These are phyloP conservation scores for Bodo saltans DNA, from an alignment of 78 protist genomes.

Conservation along the genomic window DNA sequence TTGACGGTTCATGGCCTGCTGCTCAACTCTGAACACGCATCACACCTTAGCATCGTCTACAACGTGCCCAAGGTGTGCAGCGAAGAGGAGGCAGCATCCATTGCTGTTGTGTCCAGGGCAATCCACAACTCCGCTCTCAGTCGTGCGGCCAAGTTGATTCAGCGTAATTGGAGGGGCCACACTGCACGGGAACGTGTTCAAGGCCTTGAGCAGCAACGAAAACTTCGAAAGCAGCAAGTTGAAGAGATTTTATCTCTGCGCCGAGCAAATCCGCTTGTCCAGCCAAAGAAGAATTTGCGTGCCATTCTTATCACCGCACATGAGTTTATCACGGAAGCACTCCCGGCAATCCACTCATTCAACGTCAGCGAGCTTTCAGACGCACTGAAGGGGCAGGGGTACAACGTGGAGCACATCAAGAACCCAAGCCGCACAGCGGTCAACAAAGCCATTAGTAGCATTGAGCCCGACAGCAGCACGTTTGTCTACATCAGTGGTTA, in stretches of 20 bases:
- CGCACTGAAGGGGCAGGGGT: background rate
- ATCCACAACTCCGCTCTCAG: background rate
- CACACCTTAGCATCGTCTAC: background rate
- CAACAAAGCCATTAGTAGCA: background rate
- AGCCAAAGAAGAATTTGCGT: background rate
- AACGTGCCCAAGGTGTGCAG: background rate
- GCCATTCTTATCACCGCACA: background rate
- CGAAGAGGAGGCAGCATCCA: background rate
- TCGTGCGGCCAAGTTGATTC: background rate
- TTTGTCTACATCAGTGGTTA: background rate
- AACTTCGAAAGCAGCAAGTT: background rate
- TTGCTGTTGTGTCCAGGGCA: background rate
- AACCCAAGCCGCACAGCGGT: background rate
- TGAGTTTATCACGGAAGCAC: background rate
- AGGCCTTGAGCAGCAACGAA: background rate
- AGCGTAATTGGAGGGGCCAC: background rate
- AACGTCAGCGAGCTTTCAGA: background rate
- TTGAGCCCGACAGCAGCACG: background rate
- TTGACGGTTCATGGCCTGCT: background rate
- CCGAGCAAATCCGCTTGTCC: background rate
- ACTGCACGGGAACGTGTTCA: background rate
- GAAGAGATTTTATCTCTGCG: background rate
- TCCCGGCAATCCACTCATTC: background rate
- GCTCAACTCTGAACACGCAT: background rate
- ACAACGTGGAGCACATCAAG: background rate